Conservation (phyloP, 192 early-diverging fungal species). For the Entomortierella beljakovae region DNA sequence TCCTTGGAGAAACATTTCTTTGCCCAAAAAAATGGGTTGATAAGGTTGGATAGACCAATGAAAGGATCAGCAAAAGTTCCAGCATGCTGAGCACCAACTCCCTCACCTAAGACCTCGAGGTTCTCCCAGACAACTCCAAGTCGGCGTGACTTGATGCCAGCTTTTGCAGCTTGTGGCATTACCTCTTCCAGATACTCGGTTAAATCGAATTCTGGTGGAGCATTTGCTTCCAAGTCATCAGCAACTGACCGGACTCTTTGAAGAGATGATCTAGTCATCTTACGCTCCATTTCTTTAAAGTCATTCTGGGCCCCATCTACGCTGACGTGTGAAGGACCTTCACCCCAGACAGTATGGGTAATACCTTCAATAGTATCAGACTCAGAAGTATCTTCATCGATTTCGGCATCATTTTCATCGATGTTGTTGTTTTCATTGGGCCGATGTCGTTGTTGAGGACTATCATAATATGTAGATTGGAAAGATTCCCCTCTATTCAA, state of each 20-base stretch:
- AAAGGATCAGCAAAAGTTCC: constrained; percentile 44
- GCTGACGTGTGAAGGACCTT: constrained; percentile 40
- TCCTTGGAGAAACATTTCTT: constrained; percentile 35
- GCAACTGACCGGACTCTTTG: constrained; percentile 19
- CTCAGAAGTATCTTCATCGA: constrained; percentile 15
- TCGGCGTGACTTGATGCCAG: constrained; percentile 58
- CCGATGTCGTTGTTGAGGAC: background rate
- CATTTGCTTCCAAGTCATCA: constrained; percentile 27
- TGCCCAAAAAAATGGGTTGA: constrained; percentile 53
- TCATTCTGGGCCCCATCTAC: constrained; percentile 30
- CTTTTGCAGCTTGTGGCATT: constrained; percentile 39
- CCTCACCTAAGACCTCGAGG: constrained; percentile 53
- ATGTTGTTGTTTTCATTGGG: background rate
- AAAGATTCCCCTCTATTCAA: background rate
- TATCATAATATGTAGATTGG: background rate
- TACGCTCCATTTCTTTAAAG: constrained; percentile 34
- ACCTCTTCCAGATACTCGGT: constrained; percentile 55
- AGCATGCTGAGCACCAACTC: constrained; percentile 37
- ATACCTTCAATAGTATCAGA: constrained; percentile 36
- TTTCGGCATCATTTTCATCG: constrained; percentile 8
- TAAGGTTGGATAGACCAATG: constrained; percentile 41
- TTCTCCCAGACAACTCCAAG: constrained; percentile 60
- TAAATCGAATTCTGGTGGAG: constrained; percentile 56
- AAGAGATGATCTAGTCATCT: constrained; percentile 30
- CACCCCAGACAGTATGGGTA: constrained; percentile 47